Percentiles rank a stretch among this genome's conserved stretches.
These are phyloP conservation scores for Irineochytrium annulatum DNA, from an alignment of 192 early-diverging fungal genomes.

Conservation along the genomic window DNA sequence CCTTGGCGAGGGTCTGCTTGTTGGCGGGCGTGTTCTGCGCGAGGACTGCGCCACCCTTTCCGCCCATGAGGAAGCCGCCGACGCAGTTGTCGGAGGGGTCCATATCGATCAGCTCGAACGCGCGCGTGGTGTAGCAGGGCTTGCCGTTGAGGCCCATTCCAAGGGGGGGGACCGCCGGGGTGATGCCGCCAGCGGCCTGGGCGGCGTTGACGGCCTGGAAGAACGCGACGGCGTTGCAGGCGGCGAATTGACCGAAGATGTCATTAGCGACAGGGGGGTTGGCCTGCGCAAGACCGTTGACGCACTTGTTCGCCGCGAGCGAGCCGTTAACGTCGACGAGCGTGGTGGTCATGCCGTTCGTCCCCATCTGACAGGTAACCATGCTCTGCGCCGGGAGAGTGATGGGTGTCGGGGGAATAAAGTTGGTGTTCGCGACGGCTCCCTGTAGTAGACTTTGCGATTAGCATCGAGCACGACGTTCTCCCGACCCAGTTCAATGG, in stretches of 20 bases:
- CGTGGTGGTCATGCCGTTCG: conserved; percentile 18
- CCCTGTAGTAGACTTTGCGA: conserved; percentile 11
- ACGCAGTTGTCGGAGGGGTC: conserved; percentile 42
- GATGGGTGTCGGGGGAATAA: conserved; percentile 16
- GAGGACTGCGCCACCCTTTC: conserved; percentile 18
- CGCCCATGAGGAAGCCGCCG: conserved; percentile 24
- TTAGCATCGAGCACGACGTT: conserved; percentile 27
- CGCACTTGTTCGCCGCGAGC: conserved; percentile 24
- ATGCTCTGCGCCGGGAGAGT: conserved; percentile 25
- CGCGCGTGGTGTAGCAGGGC: conserved; percentile 31
- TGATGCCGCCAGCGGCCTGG: conserved; percentile 17
- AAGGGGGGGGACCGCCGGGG: conserved; percentile 24
- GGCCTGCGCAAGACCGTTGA: too few species aligned
- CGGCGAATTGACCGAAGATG: conserved; percentile 38
- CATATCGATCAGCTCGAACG: conserved; percentile 30
- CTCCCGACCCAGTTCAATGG: conserved; percentile 29
- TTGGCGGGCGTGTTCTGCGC: conserved; percentile 36
- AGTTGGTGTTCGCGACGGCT: conserved; percentile 21
- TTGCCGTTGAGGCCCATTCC: conserved; percentile 27
- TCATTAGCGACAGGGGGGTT: conserved; percentile 7
- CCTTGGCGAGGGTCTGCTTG: conserved; percentile 15
- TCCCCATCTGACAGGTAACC: conserved; percentile 27
- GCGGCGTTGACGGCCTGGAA: too few species aligned
- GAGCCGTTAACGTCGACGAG: too few species aligned
- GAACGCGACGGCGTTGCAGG: conserved; percentile 34